A percentile compares a stretch with the other conserved stretches of the same genome.
Evolutionary conservation across 2,329 filamentous ascomycete species (phyloP).

Genomic region (Dactylella cylindrospora): DNA sequence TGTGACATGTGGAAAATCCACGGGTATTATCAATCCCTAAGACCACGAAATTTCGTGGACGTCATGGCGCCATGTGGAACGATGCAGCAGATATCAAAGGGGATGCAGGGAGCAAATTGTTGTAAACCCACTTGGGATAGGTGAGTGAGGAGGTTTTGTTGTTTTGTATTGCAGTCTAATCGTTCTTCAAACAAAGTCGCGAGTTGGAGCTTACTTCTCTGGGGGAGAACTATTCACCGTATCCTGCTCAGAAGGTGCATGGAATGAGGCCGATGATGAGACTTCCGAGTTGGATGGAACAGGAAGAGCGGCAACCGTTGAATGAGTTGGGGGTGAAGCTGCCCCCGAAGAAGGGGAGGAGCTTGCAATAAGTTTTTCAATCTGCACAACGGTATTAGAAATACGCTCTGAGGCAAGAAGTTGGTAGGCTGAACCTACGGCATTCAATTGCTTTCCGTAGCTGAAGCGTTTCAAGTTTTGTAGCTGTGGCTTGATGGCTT

Average conservation of each 20-base stretch:
- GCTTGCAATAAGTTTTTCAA: conserved; percentile 40
- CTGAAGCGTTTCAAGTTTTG: conserved; percentile 64
- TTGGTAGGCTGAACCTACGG: conserved; percentile 49
- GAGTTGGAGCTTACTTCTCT: conserved; percentile 25
- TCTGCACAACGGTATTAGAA: conserved; percentile 18
- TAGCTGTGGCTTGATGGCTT: conserved; percentile 66
- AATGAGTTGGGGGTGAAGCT: conserved; percentile 35
- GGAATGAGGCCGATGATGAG: conserved; percentile 32
- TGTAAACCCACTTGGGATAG: background rate
- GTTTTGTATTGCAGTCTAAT: background rate
- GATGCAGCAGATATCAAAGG: no score
- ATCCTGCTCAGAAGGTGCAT: conserved; percentile 40
- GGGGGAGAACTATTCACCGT: conserved; percentile 42
- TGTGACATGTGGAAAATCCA: conserved; percentile 6
- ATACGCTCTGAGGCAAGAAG: background rate
- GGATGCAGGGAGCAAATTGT: conserved; percentile 7
- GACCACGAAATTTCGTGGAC: conserved; percentile 9
- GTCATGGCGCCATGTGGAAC: conserved; percentile 18
- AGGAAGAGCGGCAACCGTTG: conserved; percentile 27
- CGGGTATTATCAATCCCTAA: conserved; percentile 33
- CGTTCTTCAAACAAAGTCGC: background rate
- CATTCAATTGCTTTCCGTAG: conserved; percentile 66
- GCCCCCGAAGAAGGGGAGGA: conserved; percentile 39
- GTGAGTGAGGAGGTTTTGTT: background rate
- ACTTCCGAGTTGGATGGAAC: conserved; percentile 31